These are phyloP conservation scores for Aspergillus aculeatus DNA, from an alignment of 2,329 filamentous ascomycete genomes.

Conservation along the genomic window DNA sequence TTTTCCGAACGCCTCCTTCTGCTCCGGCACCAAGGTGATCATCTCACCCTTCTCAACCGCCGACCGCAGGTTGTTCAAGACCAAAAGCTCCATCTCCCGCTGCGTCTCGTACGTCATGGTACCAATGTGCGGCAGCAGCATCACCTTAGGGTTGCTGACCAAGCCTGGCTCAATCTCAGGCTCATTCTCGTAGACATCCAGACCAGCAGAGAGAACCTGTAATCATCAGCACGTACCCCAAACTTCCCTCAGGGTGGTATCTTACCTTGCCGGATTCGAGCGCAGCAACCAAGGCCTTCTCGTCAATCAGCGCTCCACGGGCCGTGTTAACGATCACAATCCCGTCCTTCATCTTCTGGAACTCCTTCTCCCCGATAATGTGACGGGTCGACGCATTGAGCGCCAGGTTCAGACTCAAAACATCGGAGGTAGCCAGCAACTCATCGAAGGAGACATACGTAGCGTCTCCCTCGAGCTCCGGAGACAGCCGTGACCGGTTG, in stretches of 20 bases:
- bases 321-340: slow-evolving; percentile 48
- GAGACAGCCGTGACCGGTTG: slow-evolving; percentile 43
- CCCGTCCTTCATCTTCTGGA: slow-evolving; percentile 47
- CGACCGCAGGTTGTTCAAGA: slow-evolving; percentile 57
- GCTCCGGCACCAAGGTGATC: slow-evolving; percentile 61
- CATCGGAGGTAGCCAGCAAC: slow-evolving; percentile 45
- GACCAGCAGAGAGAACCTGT: slow-evolving; percentile 43
- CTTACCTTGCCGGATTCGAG: slow-evolving; percentile 46
- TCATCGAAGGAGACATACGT: slow-evolving; percentile 49
- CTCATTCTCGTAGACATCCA: slow-evolving; percentile 51
- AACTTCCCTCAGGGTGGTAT: background rate
- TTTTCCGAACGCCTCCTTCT: slow-evolving; percentile 43
- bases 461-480: slow-evolving; percentile 43
- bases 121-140: slow-evolving; percentile 61
- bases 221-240: background rate
- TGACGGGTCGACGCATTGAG: slow-evolving; percentile 47
- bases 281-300: slow-evolving; percentile 47
- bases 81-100: slow-evolving; percentile 61
- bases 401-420: slow-evolving; percentile 48
- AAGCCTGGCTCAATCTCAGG: slow-evolving; percentile 49
- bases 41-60: slow-evolving; percentile 58
- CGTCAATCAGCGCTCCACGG: slow-evolving; percentile 46
- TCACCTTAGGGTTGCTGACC: slow-evolving; percentile 45
- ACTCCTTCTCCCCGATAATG: slow-evolving; percentile 47
- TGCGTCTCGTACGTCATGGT: slow-evolving; percentile 61